Evolutionary conservation across 768 basidiomycete species (phyloP), one percentile per base, ranked within the genome.

Genomic region (Kwoniella newhampshirensis): DNA sequence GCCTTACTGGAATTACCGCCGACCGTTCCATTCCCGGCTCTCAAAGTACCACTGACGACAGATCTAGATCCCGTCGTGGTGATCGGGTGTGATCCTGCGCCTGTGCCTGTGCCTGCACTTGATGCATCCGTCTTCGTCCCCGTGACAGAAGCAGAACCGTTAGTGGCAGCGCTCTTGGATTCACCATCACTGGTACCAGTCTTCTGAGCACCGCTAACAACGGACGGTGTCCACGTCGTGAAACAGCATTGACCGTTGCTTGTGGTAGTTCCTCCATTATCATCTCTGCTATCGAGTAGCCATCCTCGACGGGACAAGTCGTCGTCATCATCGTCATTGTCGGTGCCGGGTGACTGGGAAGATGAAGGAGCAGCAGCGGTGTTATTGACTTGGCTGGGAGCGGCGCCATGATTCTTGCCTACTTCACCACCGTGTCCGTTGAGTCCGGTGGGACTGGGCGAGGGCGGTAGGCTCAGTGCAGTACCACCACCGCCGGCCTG

Each of bases 221-320:
- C 42, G 9, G 56, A 57, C 7, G 69, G 70, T 27, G 67, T 68
- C 63, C 64, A 73, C 30, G 68, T 73, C 2, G 71, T 73, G 28
- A 49, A 68, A 51, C 71, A 73, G 36, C 71, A 73, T 56, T 70
- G 67, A 28, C 62, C 68, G 32, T 58, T 42, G 40, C 53, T 64
- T 21, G 61, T 69, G 6, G 47, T 59, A 1, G 64, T 71, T 40
- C 35, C 48, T n/a, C 39, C 54, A 21, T 39, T 48, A 17, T 21
- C 53, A 27, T 46, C 40, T 26, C 54, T 7, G 17, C 40, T 5
- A n/a, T 18, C 17, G n/a, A 42, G 6, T n/a, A n/a, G 8, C 40
- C 40, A 42, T 23, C 40, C n/a, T 23, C 40, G 40, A n/a, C 18
- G 6, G 5, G 37, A 36, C 11, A 39, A 21, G 18, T 51, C 50